Base-by-base conservation (phyloP, 768 basidiomycete species). In the Trametes sanguinea region DNA sequence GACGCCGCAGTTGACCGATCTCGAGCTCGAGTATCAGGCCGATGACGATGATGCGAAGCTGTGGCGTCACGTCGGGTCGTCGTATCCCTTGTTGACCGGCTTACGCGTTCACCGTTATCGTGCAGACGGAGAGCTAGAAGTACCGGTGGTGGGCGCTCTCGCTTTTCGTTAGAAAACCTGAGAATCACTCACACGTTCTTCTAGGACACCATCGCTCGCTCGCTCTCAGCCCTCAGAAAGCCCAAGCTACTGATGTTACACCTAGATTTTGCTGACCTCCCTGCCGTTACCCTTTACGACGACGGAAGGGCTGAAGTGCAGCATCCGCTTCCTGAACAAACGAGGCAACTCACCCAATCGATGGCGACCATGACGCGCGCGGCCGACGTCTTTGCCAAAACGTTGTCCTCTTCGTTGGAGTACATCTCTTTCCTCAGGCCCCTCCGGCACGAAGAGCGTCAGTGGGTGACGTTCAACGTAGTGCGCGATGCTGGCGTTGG, bases 21-120 rank as follows among this genome's bases (percentile, higher is more conserved):
- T 53, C 2, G 51, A 53, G 17, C 17, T 53, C 4, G 51, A 53
- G 27, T 53, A 40, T 29, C 37, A 37, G 16, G 51, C 51, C 6
- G 51, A 40, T 29, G n/a, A 7, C 17, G 27, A 30, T 10, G 51
- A 53, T 29, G 30, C 11, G 13, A 14, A 40, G 27, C 22, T 53
- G 6, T 42, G 37, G 16, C n/a, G 39, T 4, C 37, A 53, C 27
- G 42, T 53, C 17, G 37, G 17, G n/a, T 40, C 37, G 11, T 40
- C 51, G 14, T 53, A 30, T 35, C 51, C 51, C 2, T n/a, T 10
- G 13, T 37, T 53, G 37, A 40, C 17, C 6, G 39, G 40, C n/a
- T 37, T 53, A 11, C 37, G 51, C n/a, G 22, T 53, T 17, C 51
- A 53, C 11, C 51, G 51, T 37, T 53, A 53, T 22, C 51, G 39